A percentile compares a stretch with the other conserved stretches of the same genome.
Evolutionary conservation across 176 grass and related monocot species (phyloP).

Genomic region (Oryza longistaminata): DNA sequence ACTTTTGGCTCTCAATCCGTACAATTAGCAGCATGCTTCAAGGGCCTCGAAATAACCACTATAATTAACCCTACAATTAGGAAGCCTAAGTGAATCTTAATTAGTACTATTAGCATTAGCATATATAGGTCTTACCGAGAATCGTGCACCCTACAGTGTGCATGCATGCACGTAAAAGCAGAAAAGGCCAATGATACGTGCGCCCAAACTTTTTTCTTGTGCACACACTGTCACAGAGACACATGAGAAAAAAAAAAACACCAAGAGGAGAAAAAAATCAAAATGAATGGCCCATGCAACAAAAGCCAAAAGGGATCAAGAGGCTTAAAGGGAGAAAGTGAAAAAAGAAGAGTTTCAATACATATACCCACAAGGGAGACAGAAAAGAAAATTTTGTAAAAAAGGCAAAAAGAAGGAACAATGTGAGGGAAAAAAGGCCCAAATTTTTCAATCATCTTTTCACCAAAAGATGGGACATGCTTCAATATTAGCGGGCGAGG

Average conservation of each 20-base stretch:
- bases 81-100: background rate
- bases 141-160: constrained; percentile 26
- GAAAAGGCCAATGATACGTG: constrained; percentile 49
- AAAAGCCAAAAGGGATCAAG: constrained; percentile 46
- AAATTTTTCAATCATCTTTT: constrained; percentile 48
- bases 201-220: constrained; percentile 17
- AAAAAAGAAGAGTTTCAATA: constrained; percentile 36
- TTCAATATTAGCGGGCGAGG: background rate
- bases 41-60: background rate
- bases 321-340: constrained; percentile 15
- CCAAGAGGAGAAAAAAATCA: background rate
- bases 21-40: background rate
- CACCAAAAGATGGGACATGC: constrained; percentile 26
- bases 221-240: constrained; percentile 15
- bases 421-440: constrained; percentile 1
- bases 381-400: constrained; percentile 22
- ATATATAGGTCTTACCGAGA: constrained; percentile 31
- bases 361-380: constrained; percentile 7
- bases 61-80: background rate
- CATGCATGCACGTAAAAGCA: constrained; percentile 48
- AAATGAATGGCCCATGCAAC: constrained; percentile 35
- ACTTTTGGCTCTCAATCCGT: background rate
- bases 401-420: constrained; percentile 25
- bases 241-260: constrained; percentile 20
- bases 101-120: background rate